Base-by-base conservation (phyloP, 2,329 filamentous ascomycete genomes). In the Myriosclerotinia curreyana region DNA sequence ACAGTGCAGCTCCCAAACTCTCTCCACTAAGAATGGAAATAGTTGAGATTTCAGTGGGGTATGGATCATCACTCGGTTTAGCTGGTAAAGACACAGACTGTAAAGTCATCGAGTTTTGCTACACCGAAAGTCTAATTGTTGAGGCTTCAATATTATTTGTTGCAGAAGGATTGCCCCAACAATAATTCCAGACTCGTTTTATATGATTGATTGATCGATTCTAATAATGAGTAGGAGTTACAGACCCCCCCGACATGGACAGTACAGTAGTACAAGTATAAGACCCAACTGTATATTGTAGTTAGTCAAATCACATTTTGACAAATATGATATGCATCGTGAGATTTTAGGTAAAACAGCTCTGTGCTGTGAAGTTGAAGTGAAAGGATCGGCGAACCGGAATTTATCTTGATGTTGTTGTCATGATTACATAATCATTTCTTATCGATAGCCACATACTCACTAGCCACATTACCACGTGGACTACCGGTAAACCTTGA, bases 21-120 rank as follows among this genome's bases (percentile, higher is more conserved):
- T 61, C 59, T 44, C 59, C 59, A 53, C 36, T 54, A 46, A 46
- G 31, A 53, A 60, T 60, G 31, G 34, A 60, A 20, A 60, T 25
- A 36, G 20, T 50, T 50, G 46, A 34, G 34, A 60, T 51, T 50
- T 60, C 46, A 51, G 56, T 60, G 56, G 56, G 31, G 56, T 25
- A 28, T 8, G 15, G n/a, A n/a, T 15, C 31, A 50, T 31, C 44
- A 20, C 40, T 58, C 28, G 42, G 55, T 58, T 28, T 46, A 11
- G 31, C 50, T 52, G 50, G 31, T 52, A n/a, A n/a, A n/a, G n/a
- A n/a, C n/a, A n/a, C n/a, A n/a, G n/a, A n/a, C n/a, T n/a, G n/a
- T n/a, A n/a, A n/a, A n/a, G n/a, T n/a, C n/a, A 22, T 36, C 11
- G 55, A 58, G 42, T 58, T 22, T 40, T 60, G 31, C 56, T 51